Evolutionary conservation across 2,329 filamentous ascomycete species (phyloP).

Genomic region (Nothophoma quercina): DNA sequence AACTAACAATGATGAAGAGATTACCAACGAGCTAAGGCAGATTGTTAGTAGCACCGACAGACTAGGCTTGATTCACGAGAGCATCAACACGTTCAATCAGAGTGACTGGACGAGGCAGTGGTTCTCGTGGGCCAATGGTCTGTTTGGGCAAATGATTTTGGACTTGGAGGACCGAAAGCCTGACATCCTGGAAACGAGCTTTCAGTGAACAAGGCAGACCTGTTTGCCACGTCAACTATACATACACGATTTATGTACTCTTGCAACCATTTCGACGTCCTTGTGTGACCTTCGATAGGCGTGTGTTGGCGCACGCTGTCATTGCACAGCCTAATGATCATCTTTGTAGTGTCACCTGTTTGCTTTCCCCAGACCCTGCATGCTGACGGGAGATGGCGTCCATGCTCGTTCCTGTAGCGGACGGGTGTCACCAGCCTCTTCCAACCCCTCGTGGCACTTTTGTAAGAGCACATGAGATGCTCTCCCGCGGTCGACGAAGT

Average conservation of each 20-base stretch:
- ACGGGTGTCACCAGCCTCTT: constrained; percentile 9
- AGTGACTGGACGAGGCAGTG: constrained; percentile 59
- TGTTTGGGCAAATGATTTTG: constrained; percentile 60
- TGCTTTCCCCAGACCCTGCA: constrained; percentile 3
- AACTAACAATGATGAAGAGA: constrained; percentile 57
- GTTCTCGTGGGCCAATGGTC: constrained; percentile 61
- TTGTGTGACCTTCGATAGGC: neutral
- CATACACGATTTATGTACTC: neutral
- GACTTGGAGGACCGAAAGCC: constrained; percentile 56
- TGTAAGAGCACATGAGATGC: neutral
- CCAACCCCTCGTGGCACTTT: neutral
- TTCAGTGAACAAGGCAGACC: constrained; percentile 44
- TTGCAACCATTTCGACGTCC: constrained; percentile 1
- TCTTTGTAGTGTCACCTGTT: constrained; percentile 6
- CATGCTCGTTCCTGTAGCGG: neutral
- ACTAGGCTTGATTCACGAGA: constrained; percentile 61
- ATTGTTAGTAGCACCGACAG: constrained; percentile 58
- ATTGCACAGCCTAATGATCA: constrained; percentile 6
- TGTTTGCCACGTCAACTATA: constrained; percentile 6
- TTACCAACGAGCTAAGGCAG: constrained; percentile 52
- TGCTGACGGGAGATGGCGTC: constrained; percentile 3
- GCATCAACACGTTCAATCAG: constrained; percentile 58
- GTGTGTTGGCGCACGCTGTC: neutral
- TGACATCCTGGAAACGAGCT: constrained; percentile 52
- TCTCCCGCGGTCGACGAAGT: neutral